phyloP scores from a whole-genome alignment of 1,284 basidiomycete species.

The Kalmanozyma brasiliensis region DNA sequence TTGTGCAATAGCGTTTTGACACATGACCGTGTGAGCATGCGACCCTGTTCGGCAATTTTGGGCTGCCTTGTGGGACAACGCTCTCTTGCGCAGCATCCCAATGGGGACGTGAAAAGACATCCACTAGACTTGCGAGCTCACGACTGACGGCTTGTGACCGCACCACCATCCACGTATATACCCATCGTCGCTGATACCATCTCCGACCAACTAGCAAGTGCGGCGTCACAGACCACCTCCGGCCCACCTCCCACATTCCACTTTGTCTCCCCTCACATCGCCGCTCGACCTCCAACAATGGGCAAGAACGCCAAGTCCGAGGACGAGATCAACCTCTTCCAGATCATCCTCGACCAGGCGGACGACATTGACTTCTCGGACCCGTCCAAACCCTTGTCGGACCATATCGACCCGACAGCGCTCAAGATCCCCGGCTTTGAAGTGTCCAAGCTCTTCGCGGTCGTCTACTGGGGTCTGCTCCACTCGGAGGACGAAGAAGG shows the following conservation, averaged over 20 bases:
- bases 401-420: constrained; percentile 30
- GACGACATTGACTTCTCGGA: constrained; percentile 54
- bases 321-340: constrained; percentile 52
- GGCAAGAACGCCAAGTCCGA: constrained; percentile 15
- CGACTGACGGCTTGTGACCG: no score
- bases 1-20: no score
- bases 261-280: not conserved
- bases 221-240: no score
- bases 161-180: constrained; percentile 7
- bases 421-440: constrained; percentile 50
- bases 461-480: constrained; percentile 51
- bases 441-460: constrained; percentile 39
- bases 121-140: no score
- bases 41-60: no score
- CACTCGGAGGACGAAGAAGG: constrained; percentile 47
- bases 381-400: constrained; percentile 13
- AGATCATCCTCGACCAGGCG: constrained; percentile 53
- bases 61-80: no score
- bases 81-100: not conserved
- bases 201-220: no score
- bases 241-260: not conserved
- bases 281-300: constrained; percentile 3
- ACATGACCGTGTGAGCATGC: no score
- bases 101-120: no score
- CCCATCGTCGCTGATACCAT: not conserved